Conservation (phyloP, 805 yeast genomes). For the Suhomyces canberraensis region DNA sequence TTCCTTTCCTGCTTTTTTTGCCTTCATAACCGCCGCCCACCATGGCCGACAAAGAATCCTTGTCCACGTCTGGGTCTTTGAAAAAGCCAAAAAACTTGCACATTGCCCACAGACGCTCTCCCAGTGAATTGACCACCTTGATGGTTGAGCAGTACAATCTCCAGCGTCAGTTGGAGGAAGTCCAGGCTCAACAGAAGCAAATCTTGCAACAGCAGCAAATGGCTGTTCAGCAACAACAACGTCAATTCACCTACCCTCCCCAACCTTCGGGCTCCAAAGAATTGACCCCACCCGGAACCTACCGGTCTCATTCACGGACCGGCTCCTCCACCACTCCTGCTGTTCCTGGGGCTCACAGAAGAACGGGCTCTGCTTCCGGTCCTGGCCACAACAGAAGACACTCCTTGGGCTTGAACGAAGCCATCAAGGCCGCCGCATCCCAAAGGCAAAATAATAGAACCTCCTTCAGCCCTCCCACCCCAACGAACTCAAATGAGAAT, state of each 20-base stretch:
- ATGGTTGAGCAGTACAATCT: conserved; percentile 88
- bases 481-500: conserved; percentile 15
- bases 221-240: conserved; percentile 25
- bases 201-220: conserved; percentile 66
- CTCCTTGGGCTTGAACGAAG: conserved; percentile 87
- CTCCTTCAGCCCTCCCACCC: conserved; percentile 28
- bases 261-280: conserved; percentile 11
- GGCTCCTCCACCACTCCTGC: conserved; percentile 21
- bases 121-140: conserved; percentile 88
- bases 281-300: conserved; percentile 19
- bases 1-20: conserved; percentile 1
- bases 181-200: conserved; percentile 90
- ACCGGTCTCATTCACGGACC: conserved; percentile 34
- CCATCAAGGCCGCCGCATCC: conserved; percentile 94
- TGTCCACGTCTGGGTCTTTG: conserved; percentile 8
- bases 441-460: conserved; percentile 52
- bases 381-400: conserved; percentile 87
- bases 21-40: conserved; percentile 1
- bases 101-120: conserved; percentile 95
- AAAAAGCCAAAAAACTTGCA: conserved; percentile 49
- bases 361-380: conserved; percentile 31
- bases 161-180: conserved; percentile 88
- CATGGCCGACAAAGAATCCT: conserved; percentile 8
- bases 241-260: conserved; percentile 26
- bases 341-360: conserved; percentile 24